Base-by-base conservation (phyloP, 768 basidiomycete genomes). In the Rhodocollybia butyracea region DNA sequence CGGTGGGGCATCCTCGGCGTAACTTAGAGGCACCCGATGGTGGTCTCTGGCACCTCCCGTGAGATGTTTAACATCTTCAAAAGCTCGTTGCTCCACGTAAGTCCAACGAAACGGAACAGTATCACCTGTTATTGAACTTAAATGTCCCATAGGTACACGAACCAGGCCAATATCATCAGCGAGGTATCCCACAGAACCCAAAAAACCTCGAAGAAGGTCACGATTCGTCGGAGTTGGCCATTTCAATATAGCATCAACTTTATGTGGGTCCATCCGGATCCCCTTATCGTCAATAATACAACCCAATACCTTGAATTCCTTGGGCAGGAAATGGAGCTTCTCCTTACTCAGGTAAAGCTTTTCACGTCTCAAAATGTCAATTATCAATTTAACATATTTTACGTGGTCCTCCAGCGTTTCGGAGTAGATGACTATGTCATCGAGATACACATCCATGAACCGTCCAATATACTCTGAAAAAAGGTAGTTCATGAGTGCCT, bases 381-480 rank as follows among this genome's bases (percentile, higher is more conserved):
- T 55, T 0, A 75, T 58, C 0, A 41, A 26, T 1, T 51, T 21
- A 2, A 73, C 59, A 54, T 73, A 58, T 8, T 53, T 5, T 1
- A 57, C 31, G 34, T 74, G 71, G 15, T 68, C 68, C 3, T 65
- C 67, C 0, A 70, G n/a, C 0, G 64, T 51, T 3, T 72, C 19
- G 0, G 71, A 76, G 59, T 65, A 74, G 26, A 75, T 68, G 21
- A 74, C 57, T 13, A 75, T 71, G 40, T 74, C 68, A 53, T 76
- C 69, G 0, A 75, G 59, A 56, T 75, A 74, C 6, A 73, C 66
- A 42, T 73, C 66, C 46, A 70, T 64, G 48, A 71, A 65, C 0
- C 52, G 41, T 0, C 73, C 72, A 13, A 76, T 63, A 41, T 19
- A 57, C 0, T 51, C 47, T 1, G 54, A 46, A 32, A 61, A 61